These are phyloP conservation scores for Septoria petroselini DNA, from an alignment of 2,329 filamentous ascomycete species.

Conservation along the genomic window DNA sequence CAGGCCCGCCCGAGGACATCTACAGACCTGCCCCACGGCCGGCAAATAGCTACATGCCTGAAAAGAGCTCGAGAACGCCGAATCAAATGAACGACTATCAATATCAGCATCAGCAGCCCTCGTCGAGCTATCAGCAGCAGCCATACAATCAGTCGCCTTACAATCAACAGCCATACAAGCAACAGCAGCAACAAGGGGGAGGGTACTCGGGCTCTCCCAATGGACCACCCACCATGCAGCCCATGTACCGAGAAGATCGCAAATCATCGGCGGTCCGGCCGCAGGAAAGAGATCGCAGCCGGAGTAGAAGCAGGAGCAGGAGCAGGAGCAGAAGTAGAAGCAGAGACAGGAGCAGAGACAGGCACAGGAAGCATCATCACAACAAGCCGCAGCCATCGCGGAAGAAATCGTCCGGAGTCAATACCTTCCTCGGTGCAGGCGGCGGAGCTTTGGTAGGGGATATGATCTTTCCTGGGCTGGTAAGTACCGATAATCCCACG, in stretches of 20 bases:
- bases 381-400: conserved; percentile 16
- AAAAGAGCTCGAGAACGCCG: conserved; percentile 20
- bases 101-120: conserved; percentile 22
- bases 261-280: conserved; percentile 19
- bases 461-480: conserved; percentile 39
- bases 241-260: conserved; percentile 18
- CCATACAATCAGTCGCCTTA: conserved; percentile 17
- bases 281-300: conserved; percentile 21
- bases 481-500: too few relatives aligned
- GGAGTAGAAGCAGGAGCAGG: conserved; percentile 11
- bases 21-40: conserved; percentile 27
- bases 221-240: conserved; percentile 15
- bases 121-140: conserved; percentile 24
- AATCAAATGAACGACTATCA: conserved; percentile 7
- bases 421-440: conserved; percentile 47
- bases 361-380: conserved; percentile 25
- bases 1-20: conserved; percentile 19
- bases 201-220: not conserved
- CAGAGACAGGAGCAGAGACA: conserved; percentile 10
- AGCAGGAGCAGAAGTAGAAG: conserved; percentile 22
- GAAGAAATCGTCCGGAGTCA: conserved; percentile 30
- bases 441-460: conserved; percentile 47
- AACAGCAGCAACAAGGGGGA: not conserved
- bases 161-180: conserved; percentile 13
- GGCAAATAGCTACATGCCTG: conserved; percentile 19